Evolutionary conservation across 2,329 filamentous ascomycete species (phyloP), one percentile per base, ranked within the genome.

Genomic region (Fusarium sp.): DNA sequence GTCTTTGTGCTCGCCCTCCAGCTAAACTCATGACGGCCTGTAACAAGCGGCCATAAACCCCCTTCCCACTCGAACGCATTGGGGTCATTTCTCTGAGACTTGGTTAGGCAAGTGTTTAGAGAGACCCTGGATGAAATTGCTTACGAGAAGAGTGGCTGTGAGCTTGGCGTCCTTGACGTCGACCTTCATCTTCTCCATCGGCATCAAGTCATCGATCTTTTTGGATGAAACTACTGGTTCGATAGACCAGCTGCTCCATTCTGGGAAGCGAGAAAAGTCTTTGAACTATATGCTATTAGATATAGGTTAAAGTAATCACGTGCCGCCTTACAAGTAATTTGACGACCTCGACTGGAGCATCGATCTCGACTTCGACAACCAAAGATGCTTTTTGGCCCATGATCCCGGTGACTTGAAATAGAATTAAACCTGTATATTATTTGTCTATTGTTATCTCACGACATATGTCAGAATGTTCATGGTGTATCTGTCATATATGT

Each of bases 181-280:
- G 8, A 69, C 30, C 12, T 37, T 69, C 9, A 69, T 42, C 4
- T 65, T 69, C 5, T 69, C 67, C 12, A 49, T 43, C 3, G 33
- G 59, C 9, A 3, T 10, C 12, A 65, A 21, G 35, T 65, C 59
- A 25, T 65, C 49, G 2, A 23, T 13, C 11, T 59, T 59, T n/a
- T 59, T 64, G 3, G 46, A 47, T 9, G 59, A 38, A 9, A 28
- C 33, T 4, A 32, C 25, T 15, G 67, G 37, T 21, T 69, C 28
- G 11, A 69, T 52, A 9, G 52, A 53, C 67, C 65, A 69, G 7
- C 35, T 53, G 6, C 47, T 69, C 65, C 65, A 69, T 59, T 69
- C 59, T 35, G 32, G 46, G 10, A 64, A 69, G 1, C 40, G 13
- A 6, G 59, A 9, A 15, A 64, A 69, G 12, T 69, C 52, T 23